Evolutionary conservation across 2,329 filamentous ascomycete species (phyloP).

Genomic region (Nigrograna mackinnonii): DNA sequence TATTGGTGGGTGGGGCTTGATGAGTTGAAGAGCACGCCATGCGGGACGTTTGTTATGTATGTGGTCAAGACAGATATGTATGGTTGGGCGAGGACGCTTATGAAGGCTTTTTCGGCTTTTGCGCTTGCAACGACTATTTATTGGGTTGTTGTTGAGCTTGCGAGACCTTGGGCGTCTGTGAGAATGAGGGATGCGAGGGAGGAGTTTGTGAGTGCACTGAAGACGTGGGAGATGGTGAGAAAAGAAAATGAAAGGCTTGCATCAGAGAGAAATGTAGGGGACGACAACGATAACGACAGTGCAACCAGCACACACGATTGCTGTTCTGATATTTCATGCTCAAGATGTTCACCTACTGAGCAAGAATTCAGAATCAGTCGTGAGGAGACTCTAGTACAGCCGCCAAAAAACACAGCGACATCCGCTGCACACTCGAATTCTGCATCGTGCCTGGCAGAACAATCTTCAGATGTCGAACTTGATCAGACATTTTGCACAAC

Average conservation of each 20-base stretch:
- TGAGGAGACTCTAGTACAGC: slow-evolving; percentile 2
- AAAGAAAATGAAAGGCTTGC: not conserved
- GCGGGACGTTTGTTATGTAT: slow-evolving; percentile 20
- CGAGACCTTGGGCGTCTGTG: slow-evolving; percentile 4
- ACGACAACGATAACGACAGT: not conserved
- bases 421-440: not conserved
- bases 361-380: not conserved
- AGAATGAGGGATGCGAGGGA: slow-evolving; percentile 6
- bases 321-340: not conserved
- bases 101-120: slow-evolving; percentile 16
- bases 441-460: not conserved
- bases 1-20: slow-evolving; percentile 27
- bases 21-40: slow-evolving; percentile 17
- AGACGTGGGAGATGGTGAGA: slow-evolving; percentile 5
- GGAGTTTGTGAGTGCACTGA: slow-evolving; percentile 8
- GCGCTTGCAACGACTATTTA: slow-evolving; percentile 8
- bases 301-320: not conserved
- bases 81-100: slow-evolving; percentile 20
- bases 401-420: not conserved
- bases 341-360: not conserved
- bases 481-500: not conserved
- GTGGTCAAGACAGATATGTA: slow-evolving; percentile 19
- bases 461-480: not conserved
- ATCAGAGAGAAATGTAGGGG: not conserved
- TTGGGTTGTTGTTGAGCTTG: slow-evolving; percentile 7